A percentile compares a stretch with the other conserved stretches of the same genome.
Conservation (phyloP, 2,329 filamentous ascomycete genomes). For the Delphinella strobiligena region DNA sequence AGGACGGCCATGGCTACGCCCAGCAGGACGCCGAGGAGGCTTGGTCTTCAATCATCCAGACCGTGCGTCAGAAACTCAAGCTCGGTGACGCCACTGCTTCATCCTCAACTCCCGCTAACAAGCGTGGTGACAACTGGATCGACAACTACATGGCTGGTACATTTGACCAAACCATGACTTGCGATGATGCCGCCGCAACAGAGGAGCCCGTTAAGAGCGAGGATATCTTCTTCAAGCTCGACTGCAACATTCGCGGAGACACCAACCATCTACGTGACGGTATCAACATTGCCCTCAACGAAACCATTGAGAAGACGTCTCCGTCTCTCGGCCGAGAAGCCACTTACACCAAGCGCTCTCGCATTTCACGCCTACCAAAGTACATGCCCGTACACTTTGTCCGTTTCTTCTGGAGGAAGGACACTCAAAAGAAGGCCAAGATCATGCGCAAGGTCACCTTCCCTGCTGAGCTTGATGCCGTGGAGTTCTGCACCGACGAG, state of each 20-base stretch:
- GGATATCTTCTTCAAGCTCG: conserved; percentile 80
- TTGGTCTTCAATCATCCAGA: conserved; percentile 87
- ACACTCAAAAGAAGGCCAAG: conserved; percentile 96
- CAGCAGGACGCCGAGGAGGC: conserved; percentile 98
- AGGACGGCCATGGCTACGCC: conserved; percentile 73
- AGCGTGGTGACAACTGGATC: conserved; percentile 33
- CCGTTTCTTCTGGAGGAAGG: conserved; percentile 94
- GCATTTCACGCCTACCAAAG: conserved; percentile 80
- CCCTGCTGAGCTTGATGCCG: conserved; percentile 79
- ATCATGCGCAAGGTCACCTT: conserved; percentile 99
- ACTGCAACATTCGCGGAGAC: conserved; percentile 81
- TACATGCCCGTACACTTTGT: conserved; percentile 96
- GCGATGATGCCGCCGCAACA: conserved; percentile 67
- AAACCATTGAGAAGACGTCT: conserved; percentile 86
- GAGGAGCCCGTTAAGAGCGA: conserved; percentile 56
- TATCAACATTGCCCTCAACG: conserved; percentile 66
- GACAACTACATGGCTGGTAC: conserved; percentile 82
- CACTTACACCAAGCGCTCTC: conserved; percentile 79
- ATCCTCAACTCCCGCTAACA: conserved; percentile 44
- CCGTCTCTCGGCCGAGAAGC: conserved; percentile 65
- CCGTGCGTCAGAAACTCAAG: conserved; percentile 66
- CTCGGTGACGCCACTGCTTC: conserved; percentile 34
- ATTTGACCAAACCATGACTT: conserved; percentile 67
- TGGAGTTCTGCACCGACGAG: conserved; percentile 92
- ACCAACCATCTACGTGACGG: conserved; percentile 90